Conservation (phyloP, 2,329 filamentous ascomycete genomes). For the Colletotrichum filicis region DNA sequence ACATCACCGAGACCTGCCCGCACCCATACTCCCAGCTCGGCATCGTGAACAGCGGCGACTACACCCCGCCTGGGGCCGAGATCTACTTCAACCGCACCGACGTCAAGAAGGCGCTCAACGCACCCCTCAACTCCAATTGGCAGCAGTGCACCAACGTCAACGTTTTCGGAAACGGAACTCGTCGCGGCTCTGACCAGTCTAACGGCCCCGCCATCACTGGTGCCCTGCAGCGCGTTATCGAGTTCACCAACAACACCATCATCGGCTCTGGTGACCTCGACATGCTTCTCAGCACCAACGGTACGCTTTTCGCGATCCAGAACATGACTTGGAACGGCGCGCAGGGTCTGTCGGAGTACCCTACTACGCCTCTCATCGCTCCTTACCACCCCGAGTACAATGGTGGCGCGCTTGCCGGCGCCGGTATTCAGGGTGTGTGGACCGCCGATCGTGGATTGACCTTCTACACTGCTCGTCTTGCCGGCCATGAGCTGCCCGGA, state of each 20-base stretch:
- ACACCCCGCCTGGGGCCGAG: conserved; percentile 69
- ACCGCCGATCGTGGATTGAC: conserved; percentile 35
- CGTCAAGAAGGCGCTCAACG: conserved; percentile 76
- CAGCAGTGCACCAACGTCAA: conserved; percentile 40
- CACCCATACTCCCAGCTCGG: conserved; percentile 75
- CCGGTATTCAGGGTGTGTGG: conserved; percentile 32
- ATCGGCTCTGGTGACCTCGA: conserved; percentile 49
- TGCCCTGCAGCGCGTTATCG: conserved; percentile 41
- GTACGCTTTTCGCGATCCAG: conserved; percentile 72
- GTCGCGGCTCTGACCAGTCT: conserved; percentile 23
- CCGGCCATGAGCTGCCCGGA: conserved; percentile 41
- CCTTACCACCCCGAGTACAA: conserved; percentile 45
- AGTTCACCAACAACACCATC: conserved; percentile 46
- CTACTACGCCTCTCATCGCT: conserved; percentile 39
- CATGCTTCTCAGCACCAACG: conserved; percentile 71
- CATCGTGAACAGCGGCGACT: conserved; percentile 73
- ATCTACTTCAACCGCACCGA: conserved; percentile 79
- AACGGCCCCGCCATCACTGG: conserved; percentile 23
- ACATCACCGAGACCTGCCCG: conserved; percentile 79
- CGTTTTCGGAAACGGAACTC: conserved; percentile 40
- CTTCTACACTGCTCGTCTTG: conserved; percentile 33
- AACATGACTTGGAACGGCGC: conserved; percentile 78
- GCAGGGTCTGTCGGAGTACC: conserved; percentile 70
- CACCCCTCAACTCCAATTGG: conserved; percentile 53
- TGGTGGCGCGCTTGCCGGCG: conserved; percentile 14